Base-by-base conservation (phyloP, 2,329 filamentous ascomycete genomes). In the Pseudopyricularia cyperi region DNA sequence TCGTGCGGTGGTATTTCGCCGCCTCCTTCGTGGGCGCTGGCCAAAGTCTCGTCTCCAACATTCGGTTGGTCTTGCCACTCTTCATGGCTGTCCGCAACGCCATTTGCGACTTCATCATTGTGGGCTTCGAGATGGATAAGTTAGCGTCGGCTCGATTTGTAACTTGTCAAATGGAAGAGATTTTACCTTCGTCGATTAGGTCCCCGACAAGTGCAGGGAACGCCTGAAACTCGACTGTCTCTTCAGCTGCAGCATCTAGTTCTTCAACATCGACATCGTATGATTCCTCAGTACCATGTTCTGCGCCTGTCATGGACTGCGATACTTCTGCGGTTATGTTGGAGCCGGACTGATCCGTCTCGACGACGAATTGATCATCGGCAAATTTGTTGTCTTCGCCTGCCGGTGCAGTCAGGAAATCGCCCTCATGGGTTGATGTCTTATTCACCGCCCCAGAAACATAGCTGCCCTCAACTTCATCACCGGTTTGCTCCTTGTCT, bases 51-150 rank as follows among this genome's bases (percentile, higher is more conserved):
- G 19, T 26, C 48, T 37, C 28, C 48, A 15, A 5, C 19, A 37
- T 22, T 44, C 24, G 12, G 19, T 11, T 24, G 17, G 14, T 44
- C 39, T 44, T 44, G 39, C 39, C 39, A 44, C 5, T 44, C 39
- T 5, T 26, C 11, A 26, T 44, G 39, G 22, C 17, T 19, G 22
- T 6, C 39, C 17, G 14, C 39, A 14, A 11, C 37, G 37, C 12
- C 22, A 19, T 26, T 2, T 11, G 39, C 24, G 22, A 11, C 12
- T 26, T 26, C 39, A 44, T 22, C 7, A 11, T 44, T 7, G 39
- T 54, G 35, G 15, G 55, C 53, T 19, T 54, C 33, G 12, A 59
- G 56, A 37, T 55, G 48, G 7, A 48, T 28, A 57, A 35, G n/a
- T 37, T 7, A 48, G 46, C 24, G 24, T 48, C 26, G 39, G 7